Evolutionary conservation across 1,284 basidiomycete species (phyloP).

Genomic region (Stygiomarasmius scandens): DNA sequence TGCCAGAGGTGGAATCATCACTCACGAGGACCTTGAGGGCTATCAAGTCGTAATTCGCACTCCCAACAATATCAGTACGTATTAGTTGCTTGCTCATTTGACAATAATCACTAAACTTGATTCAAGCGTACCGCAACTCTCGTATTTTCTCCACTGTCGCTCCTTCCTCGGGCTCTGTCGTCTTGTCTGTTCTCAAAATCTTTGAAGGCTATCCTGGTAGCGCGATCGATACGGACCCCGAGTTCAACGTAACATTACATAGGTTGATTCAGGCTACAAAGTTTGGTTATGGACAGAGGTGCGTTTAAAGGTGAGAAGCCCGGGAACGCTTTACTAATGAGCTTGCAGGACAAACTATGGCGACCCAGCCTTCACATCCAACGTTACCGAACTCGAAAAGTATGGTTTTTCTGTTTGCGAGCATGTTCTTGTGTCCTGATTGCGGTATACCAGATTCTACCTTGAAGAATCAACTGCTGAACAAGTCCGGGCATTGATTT

Average conservation of each 20-base stretch:
- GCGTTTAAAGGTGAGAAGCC: too few relatives aligned
- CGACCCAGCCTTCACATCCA: conserved; percentile 31
- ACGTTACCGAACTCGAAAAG: conserved; percentile 26
- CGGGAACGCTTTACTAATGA: too few relatives aligned
- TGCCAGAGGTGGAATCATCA: conserved; percentile 49
- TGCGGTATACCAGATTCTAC: conserved; percentile 11
- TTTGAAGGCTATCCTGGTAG: conserved; percentile 26
- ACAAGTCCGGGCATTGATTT: conserved; percentile 21
- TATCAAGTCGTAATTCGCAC: conserved; percentile 49
- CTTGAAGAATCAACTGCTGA: conserved; percentile 19
- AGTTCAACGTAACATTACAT: conserved; percentile 33
- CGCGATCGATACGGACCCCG: conserved; percentile 19
- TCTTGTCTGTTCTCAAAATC: conserved; percentile 35
- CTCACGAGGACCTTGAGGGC: conserved; percentile 39
- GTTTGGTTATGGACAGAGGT: conserved; percentile 33
- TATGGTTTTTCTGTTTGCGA: neutral
- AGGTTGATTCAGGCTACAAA: conserved; percentile 46
- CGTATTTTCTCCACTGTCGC: conserved; percentile 55
- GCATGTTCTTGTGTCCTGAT: too few relatives aligned
- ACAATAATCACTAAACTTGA: neutral
- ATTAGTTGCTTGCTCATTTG: too few relatives aligned
- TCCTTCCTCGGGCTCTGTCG: conserved; percentile 48
- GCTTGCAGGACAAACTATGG: conserved; percentile 21
- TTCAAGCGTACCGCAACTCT: conserved; percentile 41
- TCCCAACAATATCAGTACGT: conserved; percentile 42